A percentile compares a stretch with the other conserved stretches of the same genome.
These are phyloP conservation scores for Trichosanthes truncata DNA, from an alignment of 306 rosid genomes.

Conservation along the genomic window DNA sequence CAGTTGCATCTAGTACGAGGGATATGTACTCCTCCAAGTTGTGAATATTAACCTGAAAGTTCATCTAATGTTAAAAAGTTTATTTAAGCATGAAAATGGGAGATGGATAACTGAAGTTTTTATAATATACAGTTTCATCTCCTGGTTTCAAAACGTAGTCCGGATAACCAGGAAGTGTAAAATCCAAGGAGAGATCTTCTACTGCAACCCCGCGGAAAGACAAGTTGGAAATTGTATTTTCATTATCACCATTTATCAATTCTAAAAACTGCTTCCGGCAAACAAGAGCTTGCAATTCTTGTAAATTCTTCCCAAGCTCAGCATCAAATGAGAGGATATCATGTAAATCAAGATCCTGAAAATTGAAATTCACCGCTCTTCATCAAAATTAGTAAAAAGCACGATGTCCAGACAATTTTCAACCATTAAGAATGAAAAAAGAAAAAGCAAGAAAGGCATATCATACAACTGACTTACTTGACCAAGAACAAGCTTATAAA, in stretches of 20 bases:
- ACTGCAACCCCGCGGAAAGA: constrained; percentile 57
- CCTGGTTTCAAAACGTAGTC: constrained; percentile 72
- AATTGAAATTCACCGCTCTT: background rate
- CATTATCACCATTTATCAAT: constrained; percentile 28
- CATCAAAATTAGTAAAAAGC: background rate
- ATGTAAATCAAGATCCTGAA: constrained; percentile 95
- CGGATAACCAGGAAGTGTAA: constrained; percentile 90
- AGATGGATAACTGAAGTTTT: background rate
- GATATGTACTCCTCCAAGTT: constrained; percentile 88
- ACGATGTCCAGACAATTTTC: background rate
- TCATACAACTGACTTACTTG: constrained; percentile 48
- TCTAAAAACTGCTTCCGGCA: constrained; percentile 56
- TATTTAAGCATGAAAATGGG: background rate
- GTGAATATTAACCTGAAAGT: constrained; percentile 72
- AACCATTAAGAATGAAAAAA: background rate
- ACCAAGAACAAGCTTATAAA: constrained; percentile 83
- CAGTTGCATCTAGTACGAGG: constrained; percentile 72
- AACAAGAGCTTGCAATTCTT: constrained; percentile 73
- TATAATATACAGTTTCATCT: constrained; percentile 60
- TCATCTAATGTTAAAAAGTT: background rate
- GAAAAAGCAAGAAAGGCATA: background rate
- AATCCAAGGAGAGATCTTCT: constrained; percentile 83
- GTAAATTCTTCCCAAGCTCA: constrained; percentile 86
- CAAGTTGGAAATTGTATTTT: constrained; percentile 31
- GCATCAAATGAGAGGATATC: constrained; percentile 79